phyloP scores from a whole-genome alignment of 177 flowering plant species.

The Vitis hybrid region DNA sequence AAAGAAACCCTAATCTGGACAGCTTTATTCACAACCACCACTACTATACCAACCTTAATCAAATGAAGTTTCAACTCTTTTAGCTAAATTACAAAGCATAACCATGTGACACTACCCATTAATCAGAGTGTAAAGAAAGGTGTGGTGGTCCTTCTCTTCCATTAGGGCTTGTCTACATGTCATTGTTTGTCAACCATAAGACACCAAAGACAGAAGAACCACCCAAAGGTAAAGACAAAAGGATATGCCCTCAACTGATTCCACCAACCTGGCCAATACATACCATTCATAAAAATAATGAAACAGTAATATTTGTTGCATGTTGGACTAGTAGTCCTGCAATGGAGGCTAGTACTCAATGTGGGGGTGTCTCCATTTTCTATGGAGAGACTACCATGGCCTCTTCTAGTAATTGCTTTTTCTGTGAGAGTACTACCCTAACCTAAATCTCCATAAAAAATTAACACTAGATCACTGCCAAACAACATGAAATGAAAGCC shows the following conservation, averaged over 20 bases:
- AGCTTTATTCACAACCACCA: constrained; percentile 20
- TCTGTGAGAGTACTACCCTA: no score
- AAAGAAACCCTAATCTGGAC: constrained; percentile 10
- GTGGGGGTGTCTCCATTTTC: no score
- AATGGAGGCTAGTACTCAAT: no score
- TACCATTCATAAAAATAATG: constrained; percentile 11
- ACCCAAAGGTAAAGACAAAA: constrained; percentile 46
- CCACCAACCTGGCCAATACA: constrained; percentile 32
- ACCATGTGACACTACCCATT: constrained; percentile 37
- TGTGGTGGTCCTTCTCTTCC: constrained; percentile 23
- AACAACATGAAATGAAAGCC: constrained; percentile 5
- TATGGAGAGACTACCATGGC: no score
- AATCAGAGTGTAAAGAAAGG: constrained; percentile 14
- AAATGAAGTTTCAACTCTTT: constrained; percentile 23
- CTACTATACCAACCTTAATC: constrained; percentile 23
- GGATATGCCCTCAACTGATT: constrained; percentile 23
- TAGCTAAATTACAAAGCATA: constrained; percentile 38
- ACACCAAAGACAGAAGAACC: constrained; percentile 31
- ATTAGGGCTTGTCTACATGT: constrained; percentile 31
- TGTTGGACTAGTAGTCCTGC: no score
- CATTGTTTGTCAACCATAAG: constrained; percentile 26
- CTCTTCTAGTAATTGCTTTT: no score
- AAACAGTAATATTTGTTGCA: constrained; percentile 8
- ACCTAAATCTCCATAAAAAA: no score
- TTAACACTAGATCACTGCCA: no score